These are phyloP conservation scores for Verticillium longisporum DNA, from an alignment of 2,329 filamentous ascomycete species.

Conservation along the genomic window DNA sequence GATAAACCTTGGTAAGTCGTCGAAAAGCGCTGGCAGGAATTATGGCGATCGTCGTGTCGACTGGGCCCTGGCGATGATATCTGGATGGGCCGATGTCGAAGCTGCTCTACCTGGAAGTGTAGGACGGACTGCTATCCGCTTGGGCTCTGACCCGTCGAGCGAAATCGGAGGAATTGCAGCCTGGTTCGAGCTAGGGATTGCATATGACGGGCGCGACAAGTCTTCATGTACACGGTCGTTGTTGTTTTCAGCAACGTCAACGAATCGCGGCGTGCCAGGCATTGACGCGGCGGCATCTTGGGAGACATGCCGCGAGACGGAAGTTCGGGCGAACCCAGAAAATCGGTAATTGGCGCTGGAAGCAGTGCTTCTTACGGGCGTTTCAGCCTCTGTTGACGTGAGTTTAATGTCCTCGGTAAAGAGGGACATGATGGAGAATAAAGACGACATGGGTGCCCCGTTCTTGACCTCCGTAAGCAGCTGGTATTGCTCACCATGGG, in stretches of 20 bases:
- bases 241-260: slow-evolving; percentile 4
- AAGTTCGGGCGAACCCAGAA: not conserved
- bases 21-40: slow-evolving; percentile 96
- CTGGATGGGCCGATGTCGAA: slow-evolving; percentile 81
- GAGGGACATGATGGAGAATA: slow-evolving; percentile 94
- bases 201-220: slow-evolving; percentile 24
- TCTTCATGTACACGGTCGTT: slow-evolving; percentile 4
- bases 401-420: slow-evolving; percentile 94
- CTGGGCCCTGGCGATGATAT: slow-evolving; percentile 91
- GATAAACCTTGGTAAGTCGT: slow-evolving; percentile 86
- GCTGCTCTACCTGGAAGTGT: slow-evolving; percentile 13
- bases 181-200: not conserved
- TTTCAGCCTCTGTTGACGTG: slow-evolving; percentile 58
- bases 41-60: slow-evolving; percentile 96
- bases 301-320: not conserved
- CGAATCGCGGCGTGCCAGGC: slow-evolving; percentile 4
- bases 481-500: slow-evolving; percentile 76
- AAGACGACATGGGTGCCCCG: slow-evolving; percentile 93
- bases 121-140: not conserved
- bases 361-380: slow-evolving; percentile 15
- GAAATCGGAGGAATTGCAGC: slow-evolving; percentile 65
- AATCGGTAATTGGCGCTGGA: not conserved
- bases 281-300: slow-evolving; percentile 8
- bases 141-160: slow-evolving; percentile 44
- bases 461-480: slow-evolving; percentile 96